phyloP scores from a whole-genome alignment of 2,329 filamentous ascomycete genomes.

The Pseudocercospora musae region DNA sequence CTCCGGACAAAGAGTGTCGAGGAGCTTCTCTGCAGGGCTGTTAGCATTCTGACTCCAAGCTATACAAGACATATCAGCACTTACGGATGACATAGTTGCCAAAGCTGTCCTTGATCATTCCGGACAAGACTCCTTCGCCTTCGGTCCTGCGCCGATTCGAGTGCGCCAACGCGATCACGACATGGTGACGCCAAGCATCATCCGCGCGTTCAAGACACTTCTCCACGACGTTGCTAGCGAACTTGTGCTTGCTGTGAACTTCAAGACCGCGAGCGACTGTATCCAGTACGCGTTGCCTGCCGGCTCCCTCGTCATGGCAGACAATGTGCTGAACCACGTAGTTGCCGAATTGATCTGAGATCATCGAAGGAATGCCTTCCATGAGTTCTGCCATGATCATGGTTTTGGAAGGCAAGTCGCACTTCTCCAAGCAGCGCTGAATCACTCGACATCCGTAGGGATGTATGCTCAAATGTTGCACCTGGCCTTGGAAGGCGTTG shows the following conservation, averaged over 20 bases:
- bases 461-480: slow-evolving; percentile 71
- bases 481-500: slow-evolving; percentile 71
- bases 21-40: slow-evolving; percentile 66
- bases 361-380: slow-evolving; percentile 65
- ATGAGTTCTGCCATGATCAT: slow-evolving; percentile 78
- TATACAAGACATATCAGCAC: slow-evolving; percentile 40
- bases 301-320: slow-evolving; percentile 67
- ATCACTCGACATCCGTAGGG: slow-evolving; percentile 89
- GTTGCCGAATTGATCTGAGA: slow-evolving; percentile 88
- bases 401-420: slow-evolving; percentile 63
- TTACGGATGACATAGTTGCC: slow-evolving; percentile 97
- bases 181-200: slow-evolving; percentile 64
- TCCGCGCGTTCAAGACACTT: slow-evolving; percentile 77
- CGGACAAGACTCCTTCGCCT: slow-evolving; percentile 66
- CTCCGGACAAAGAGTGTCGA: slow-evolving; percentile 47
- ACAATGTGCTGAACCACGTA: slow-evolving; percentile 96
- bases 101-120: slow-evolving; percentile 83
- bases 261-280: slow-evolving; percentile 71
- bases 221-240: slow-evolving; percentile 95
- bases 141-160: slow-evolving; percentile 46
- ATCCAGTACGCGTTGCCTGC: slow-evolving; percentile 68
- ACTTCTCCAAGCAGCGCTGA: slow-evolving; percentile 84
- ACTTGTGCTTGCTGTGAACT: slow-evolving; percentile 86
- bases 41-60: neutral
- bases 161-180: slow-evolving; percentile 60